These are phyloP conservation scores for Ascochyta fabae DNA, from an alignment of 2,329 filamentous ascomycete species.

Conservation along the genomic window DNA sequence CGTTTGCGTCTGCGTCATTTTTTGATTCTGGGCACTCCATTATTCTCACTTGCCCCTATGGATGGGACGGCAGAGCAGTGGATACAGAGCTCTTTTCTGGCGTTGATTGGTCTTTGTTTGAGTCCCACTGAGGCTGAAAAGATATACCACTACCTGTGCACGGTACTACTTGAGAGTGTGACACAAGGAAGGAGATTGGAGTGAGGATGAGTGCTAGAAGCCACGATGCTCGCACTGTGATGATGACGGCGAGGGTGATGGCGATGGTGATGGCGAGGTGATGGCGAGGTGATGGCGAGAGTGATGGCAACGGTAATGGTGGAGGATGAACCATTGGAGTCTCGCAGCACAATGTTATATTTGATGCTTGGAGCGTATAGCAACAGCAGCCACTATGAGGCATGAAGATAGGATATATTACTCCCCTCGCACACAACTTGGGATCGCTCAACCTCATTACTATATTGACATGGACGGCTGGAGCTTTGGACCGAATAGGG, in stretches of 20 bases:
- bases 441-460: neutral
- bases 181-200: neutral
- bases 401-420: neutral
- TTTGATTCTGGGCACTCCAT: conserved; percentile 30
- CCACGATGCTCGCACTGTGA: conserved; percentile 11
- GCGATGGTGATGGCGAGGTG: too few species aligned
- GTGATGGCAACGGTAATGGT: neutral
- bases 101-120: conserved; percentile 13
- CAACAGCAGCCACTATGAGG: neutral
- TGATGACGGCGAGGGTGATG: too few species aligned
- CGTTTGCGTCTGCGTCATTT: conserved; percentile 41
- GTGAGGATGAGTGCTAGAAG: conserved; percentile 13
- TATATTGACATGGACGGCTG: too few species aligned
- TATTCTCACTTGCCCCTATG: conserved; percentile 18
- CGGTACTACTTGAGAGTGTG: conserved; percentile 5
- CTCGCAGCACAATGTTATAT: conserved; percentile 10
- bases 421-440: neutral
- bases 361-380: conserved; percentile 1
- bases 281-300: too few species aligned
- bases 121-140: conserved; percentile 3
- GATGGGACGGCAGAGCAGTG: conserved; percentile 17
- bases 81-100: conserved; percentile 18
- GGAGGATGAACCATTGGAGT: conserved; percentile 12
- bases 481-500: neutral
- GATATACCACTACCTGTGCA: conserved; percentile 24